Evolutionary conservation across 352 stramenopile genomes (phyloP).

Genomic region (Pythium utonaiense): DNA sequence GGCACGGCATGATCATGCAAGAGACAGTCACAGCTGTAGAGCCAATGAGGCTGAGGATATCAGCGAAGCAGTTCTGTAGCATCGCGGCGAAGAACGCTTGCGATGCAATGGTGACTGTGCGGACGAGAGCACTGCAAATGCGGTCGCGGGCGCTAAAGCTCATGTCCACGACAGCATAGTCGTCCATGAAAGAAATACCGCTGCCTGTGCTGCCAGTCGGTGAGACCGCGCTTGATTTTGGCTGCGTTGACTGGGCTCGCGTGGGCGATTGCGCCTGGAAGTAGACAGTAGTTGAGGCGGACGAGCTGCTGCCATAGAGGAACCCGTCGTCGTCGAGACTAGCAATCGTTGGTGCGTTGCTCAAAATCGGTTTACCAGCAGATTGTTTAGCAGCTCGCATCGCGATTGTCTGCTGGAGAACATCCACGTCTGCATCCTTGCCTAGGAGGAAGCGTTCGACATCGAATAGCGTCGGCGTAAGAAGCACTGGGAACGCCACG

Average conservation of each 20-base stretch:
- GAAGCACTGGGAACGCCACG: slow-evolving; percentile 58
- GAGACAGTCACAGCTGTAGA: slow-evolving; percentile 59
- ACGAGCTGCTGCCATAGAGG: slow-evolving; percentile 36
- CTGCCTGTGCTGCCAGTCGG: slow-evolving; percentile 5
- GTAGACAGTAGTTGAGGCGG: slow-evolving; percentile 3
- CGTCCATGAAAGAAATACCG: slow-evolving; percentile 8
- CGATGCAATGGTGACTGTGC: slow-evolving; percentile 37
- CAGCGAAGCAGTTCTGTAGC: slow-evolving; percentile 65
- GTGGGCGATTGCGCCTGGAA: slow-evolving; percentile 23
- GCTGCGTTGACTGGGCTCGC: neutral
- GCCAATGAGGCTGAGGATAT: slow-evolving; percentile 67
- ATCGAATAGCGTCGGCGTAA: slow-evolving; percentile 63
- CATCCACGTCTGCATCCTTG: slow-evolving; percentile 56
- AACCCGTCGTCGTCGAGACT: slow-evolving; percentile 46
- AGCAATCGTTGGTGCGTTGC: slow-evolving; percentile 24
- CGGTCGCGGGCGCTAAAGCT: slow-evolving; percentile 40
- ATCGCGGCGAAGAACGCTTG: slow-evolving; percentile 59
- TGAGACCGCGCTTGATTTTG: neutral
- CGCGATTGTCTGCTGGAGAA: slow-evolving; percentile 45
- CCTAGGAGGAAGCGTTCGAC: slow-evolving; percentile 56
- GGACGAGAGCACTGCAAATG: slow-evolving; percentile 48
- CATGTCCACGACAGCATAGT: slow-evolving; percentile 18
- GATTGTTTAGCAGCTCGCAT: slow-evolving; percentile 29
- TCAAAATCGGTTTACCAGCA: slow-evolving; percentile 42
- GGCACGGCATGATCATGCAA: slow-evolving; percentile 76